Evolutionary conservation across 1,284 basidiomycete genomes (phyloP).

Genomic region (Neotropicomus parvogracilis): DNA sequence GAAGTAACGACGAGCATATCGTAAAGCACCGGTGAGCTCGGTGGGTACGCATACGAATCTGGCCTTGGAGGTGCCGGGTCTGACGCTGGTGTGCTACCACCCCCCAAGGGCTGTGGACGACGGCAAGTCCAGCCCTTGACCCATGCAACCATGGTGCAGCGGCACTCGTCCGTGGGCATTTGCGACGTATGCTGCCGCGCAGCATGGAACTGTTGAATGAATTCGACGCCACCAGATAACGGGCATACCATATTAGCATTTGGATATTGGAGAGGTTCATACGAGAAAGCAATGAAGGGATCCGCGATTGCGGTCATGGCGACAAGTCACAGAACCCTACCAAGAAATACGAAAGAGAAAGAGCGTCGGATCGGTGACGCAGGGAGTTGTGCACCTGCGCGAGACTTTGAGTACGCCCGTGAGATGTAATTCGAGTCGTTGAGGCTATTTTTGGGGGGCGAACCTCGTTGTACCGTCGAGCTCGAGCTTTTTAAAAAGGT

Average conservation of each 20-base stretch:
- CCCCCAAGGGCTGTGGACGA: constrained; percentile 17
- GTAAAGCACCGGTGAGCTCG: constrained; percentile 21
- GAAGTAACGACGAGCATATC: constrained; percentile 14
- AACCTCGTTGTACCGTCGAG: constrained; percentile 28
- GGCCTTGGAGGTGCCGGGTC: constrained; percentile 21
- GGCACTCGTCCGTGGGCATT: constrained; percentile 9
- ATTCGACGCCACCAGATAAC: constrained; percentile 32
- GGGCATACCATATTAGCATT: constrained; percentile 18
- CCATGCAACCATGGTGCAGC: constrained; percentile 24
- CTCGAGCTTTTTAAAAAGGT: constrained; percentile 28
- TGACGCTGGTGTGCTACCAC: background rate
- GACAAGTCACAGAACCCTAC: constrained; percentile 28
- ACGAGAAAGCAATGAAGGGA: constrained; percentile 8
- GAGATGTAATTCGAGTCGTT: constrained; percentile 18
- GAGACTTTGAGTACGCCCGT: constrained; percentile 22
- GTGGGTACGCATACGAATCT: constrained; percentile 21
- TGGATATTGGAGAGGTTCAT: constrained; percentile 20
- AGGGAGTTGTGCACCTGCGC: constrained; percentile 22
- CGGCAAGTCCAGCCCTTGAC: constrained; percentile 26
- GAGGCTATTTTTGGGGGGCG: constrained; percentile 27
- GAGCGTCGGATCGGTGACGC: constrained; percentile 22
- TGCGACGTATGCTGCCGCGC: constrained; percentile 18
- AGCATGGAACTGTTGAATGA: constrained; percentile 28
- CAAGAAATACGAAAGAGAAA: constrained; percentile 10
- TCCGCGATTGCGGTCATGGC: constrained; percentile 20